Evolutionary conservation across 1,284 basidiomycete species (phyloP), one percentile per base, ranked within the genome.

Genomic region (Malassezia sympodialis): DNA sequence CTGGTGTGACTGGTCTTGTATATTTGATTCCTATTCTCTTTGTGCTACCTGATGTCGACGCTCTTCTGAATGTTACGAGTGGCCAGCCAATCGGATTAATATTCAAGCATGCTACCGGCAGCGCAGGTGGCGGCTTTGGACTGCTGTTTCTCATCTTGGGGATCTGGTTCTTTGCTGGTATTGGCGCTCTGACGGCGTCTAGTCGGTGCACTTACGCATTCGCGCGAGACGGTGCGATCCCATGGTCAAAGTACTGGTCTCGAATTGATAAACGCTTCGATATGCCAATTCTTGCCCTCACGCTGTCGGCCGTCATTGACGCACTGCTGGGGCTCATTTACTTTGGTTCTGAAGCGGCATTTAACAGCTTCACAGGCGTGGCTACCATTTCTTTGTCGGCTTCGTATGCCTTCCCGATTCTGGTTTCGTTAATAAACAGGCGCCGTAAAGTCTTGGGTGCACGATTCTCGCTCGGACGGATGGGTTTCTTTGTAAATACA

Each of bases 11-110:
- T 0, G 78, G 78, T 39, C 67, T 78, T 27, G 64, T 76, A 21
- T 78, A 78, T 63, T 55, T 78, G 64, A 69, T 79, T 14, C 78
- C 78, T 1, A 72, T 79, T 41, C 72, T 77, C 46, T 79, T 79
- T 57, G 70, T 77, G 17, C 67, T 79, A 1, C 76, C 76, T 7
- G 76, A 72, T 49, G 75, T 78, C 30, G 61, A 69, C 44, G 70
- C 73, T 19, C 63, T 78, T 3, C 67, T 79, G 27, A 62, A 53
- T 12, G 73, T 76, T 4, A 75, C 77, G 0, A 75, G 75, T 12
- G 73, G 76, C 2, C 76, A 78, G 56, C 78, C 78, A 12, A 77
- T 79, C 63, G 76, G 77, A 1, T 61, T 77, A 12, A 64, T 78
- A 15, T 79, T 78, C 72, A 76, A 76, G 55, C 67, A 65, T 1